phyloP scores from a whole-genome alignment of 2,329 filamentous ascomycete species.

The Trichoderma gracile region DNA sequence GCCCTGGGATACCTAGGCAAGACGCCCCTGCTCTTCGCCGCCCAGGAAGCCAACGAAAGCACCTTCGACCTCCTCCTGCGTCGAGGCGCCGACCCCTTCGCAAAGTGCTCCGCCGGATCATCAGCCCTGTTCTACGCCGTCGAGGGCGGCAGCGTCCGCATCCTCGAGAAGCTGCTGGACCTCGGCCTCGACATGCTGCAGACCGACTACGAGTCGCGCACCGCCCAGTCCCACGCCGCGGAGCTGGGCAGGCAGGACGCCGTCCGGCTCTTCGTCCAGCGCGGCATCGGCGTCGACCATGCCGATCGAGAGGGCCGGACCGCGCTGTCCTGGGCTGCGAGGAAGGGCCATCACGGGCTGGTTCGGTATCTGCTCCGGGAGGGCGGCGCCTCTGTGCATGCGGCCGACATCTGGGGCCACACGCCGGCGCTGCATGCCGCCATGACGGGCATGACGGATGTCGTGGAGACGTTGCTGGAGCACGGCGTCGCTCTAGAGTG shows the following conservation, averaged over 20 bases:
- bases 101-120: background rate
- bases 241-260: background rate
- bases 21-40: constrained; percentile 20
- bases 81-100: constrained; percentile 6
- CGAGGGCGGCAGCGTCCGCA: background rate
- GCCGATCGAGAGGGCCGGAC: background rate
- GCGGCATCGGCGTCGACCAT: constrained; percentile 1
- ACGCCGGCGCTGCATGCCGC: constrained; percentile 13
- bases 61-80: constrained; percentile 8
- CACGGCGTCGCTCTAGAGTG: background rate
- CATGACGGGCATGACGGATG: background rate
- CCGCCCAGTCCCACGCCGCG: constrained; percentile 4
- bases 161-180: constrained; percentile 3
- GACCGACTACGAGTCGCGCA: background rate
- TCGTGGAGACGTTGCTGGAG: constrained; percentile 8
- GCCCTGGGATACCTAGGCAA: background rate
- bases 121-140: constrained; percentile 18
- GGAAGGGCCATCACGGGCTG: background rate
- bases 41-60: background rate
- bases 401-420: background rate
- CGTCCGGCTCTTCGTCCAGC: constrained; percentile 2
- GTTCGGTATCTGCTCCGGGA: constrained; percentile 6
- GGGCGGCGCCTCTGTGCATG: constrained; percentile 6
- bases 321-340: constrained; percentile 13
- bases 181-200: background rate